These are phyloP conservation scores for Pseudohalonectria lignicola DNA, from an alignment of 2,329 filamentous ascomycete species.

Conservation along the genomic window DNA sequence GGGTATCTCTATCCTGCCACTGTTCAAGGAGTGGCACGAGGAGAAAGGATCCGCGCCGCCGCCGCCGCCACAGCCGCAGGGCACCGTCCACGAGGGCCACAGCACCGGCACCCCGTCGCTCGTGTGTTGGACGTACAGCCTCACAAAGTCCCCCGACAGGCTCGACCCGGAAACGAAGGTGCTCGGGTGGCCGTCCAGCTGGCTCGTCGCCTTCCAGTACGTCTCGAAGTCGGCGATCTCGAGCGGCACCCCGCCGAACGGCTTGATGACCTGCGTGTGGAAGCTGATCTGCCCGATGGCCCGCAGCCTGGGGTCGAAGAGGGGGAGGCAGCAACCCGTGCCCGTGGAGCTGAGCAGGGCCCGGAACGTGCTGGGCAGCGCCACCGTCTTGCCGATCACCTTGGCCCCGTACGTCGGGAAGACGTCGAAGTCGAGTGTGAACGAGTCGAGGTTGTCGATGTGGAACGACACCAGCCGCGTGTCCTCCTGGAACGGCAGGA, in stretches of 20 bases:
- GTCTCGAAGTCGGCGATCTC: slow-evolving; percentile 98
- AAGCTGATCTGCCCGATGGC: slow-evolving; percentile 92
- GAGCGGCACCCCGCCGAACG: slow-evolving; percentile 81
- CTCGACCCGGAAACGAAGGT: slow-evolving; percentile 91
- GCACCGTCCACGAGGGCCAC: slow-evolving; percentile 75
- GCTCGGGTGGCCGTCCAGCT: slow-evolving; percentile 74
- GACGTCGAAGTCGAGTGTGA: slow-evolving; percentile 93
- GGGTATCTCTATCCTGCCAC: slow-evolving; percentile 65
- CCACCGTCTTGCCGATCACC: slow-evolving; percentile 92
- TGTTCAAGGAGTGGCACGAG: too few species aligned
- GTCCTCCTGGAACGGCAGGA: slow-evolving; percentile 93
- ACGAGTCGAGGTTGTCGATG: slow-evolving; percentile 84
- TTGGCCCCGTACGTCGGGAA: slow-evolving; percentile 97
- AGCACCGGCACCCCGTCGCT: slow-evolving; percentile 78
- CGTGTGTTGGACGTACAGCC: slow-evolving; percentile 85
- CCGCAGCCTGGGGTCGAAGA: slow-evolving; percentile 85
- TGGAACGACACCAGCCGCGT: slow-evolving; percentile 91
- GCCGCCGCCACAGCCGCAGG: slow-evolving; percentile 51
- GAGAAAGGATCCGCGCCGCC: too few species aligned
- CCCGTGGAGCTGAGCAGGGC: slow-evolving; percentile 65
- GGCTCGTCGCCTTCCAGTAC: slow-evolving; percentile 98
- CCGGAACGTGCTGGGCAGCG: slow-evolving; percentile 77
- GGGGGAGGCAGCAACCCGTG: slow-evolving; percentile 67
- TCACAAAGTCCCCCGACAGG: slow-evolving; percentile 87
- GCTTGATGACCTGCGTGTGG: slow-evolving; percentile 91